These are phyloP conservation scores for Tulasnella sp. DNA, from an alignment of 768 basidiomycete genomes.

Conservation along the genomic window DNA sequence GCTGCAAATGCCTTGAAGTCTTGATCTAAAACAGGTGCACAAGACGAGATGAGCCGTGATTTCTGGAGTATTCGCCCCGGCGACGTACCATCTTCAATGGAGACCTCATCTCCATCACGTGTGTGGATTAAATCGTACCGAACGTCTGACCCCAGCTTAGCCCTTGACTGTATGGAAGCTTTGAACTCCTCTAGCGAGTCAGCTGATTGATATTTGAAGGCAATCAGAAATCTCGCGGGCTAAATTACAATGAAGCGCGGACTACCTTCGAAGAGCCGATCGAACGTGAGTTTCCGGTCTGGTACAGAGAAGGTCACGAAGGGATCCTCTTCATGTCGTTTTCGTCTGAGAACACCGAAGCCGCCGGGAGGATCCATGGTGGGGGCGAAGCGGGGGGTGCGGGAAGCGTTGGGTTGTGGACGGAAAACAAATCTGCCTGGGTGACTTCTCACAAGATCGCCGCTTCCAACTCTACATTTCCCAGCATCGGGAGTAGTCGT, in stretches of 20 bases:
- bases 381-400: conserved; percentile 49
- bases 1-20: conserved; percentile 30
- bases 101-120: conserved; percentile 57
- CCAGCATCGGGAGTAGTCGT: conserved; percentile 42
- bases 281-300: conserved; percentile 45
- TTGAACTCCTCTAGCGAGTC: conserved; percentile 62
- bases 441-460: conserved; percentile 40
- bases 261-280: conserved; percentile 51
- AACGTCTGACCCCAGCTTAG: conserved; percentile 52
- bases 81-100: conserved; percentile 74
- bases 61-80: neutral
- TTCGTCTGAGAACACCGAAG: conserved; percentile 39
- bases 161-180: conserved; percentile 62
- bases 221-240: conserved; percentile 30
- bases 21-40: conserved; percentile 3
- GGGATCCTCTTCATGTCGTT: conserved; percentile 40
- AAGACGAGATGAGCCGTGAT: neutral
- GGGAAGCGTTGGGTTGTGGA: conserved; percentile 49
- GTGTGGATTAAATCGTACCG: conserved; percentile 55
- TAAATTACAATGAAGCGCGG: conserved; percentile 27
- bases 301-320: conserved; percentile 50
- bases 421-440: conserved; percentile 46
- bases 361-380: conserved; percentile 63
- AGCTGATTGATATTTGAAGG: conserved; percentile 49
- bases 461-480: conserved; percentile 43